phyloP scores from a whole-genome alignment of 352 stramenopile species.

The Phytophthora citricola region DNA sequence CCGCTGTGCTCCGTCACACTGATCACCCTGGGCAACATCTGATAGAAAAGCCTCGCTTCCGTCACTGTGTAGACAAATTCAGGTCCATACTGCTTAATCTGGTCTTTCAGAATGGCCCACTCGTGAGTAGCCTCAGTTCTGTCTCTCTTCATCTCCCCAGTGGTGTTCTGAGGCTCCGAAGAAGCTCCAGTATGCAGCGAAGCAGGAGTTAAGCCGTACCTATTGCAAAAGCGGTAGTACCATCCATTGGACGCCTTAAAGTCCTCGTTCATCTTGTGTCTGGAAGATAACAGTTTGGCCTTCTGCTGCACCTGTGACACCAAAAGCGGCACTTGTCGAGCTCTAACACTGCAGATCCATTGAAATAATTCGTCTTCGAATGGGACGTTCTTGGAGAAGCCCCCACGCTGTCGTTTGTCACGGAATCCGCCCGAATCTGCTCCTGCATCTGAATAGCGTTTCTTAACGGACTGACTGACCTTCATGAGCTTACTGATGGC shows the following conservation, averaged over 20 bases:
- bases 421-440: conserved; percentile 34
- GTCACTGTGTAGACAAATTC: conserved; percentile 65
- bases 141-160: conserved; percentile 9
- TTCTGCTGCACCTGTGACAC: conserved; percentile 69
- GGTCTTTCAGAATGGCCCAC: conserved; percentile 37
- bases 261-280: conserved; percentile 49
- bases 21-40: conserved; percentile 41
- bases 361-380: conserved; percentile 73
- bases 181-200: conserved; percentile 33
- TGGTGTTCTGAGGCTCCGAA: conserved; percentile 1
- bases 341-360: conserved; percentile 66
- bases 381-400: conserved; percentile 64
- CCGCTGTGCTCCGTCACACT: neutral
- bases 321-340: conserved; percentile 53
- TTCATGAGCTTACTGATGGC: conserved; percentile 87
- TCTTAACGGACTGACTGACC: conserved; percentile 69
- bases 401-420: conserved; percentile 66
- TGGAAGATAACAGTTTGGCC: conserved; percentile 48
- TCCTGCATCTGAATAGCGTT: conserved; percentile 67
- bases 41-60: conserved; percentile 61
- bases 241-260: conserved; percentile 79
- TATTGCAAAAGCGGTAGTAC: conserved; percentile 81
- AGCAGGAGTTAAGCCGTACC: conserved; percentile 60
- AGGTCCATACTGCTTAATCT: conserved; percentile 34
- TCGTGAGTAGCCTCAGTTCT: conserved; percentile 18